Base-by-base conservation (phyloP, 176 grass and related monocot species). In the Avena sativa region DNA sequence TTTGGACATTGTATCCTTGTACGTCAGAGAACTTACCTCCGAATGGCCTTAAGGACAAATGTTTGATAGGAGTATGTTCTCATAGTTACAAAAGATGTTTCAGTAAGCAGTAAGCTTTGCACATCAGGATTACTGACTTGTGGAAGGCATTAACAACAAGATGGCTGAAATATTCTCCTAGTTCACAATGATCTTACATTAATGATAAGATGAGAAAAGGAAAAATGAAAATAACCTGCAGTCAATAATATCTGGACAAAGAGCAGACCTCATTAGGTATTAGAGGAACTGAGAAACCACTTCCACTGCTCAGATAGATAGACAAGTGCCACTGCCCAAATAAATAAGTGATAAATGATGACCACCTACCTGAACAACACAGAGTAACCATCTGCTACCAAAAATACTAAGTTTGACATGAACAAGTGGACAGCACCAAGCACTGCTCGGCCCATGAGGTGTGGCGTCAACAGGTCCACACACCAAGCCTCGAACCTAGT, bases 31-130 rank as follows among this genome's bases (percentile, higher is more conserved):
- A 19, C 52, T 38, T 55, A 88, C 36, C 78, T 38, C 36, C 8
- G 49, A 65, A 87, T 59, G 80, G 61, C 61, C 38, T 78, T 9
- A 25, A 74, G 50, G 32, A 66, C 26, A 56, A 59, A 32, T 68
- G 65, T 15, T 56, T 9, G 12, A 71, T 8, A 52, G 50, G 50
- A 52, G 14, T 56, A 87, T 25, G 19, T 74, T 75, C 15, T 16
- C 17, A 16, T 36, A 72, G 20, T 57, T 17, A 25, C 21, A 64
- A 12, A 28, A 64, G 61, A 28, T 64, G 21, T 13, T 64, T 23
- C 77, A 9, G 28, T 12, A 44, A 57, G 9, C 14, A 68, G 5
- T 40, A 10, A 74, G 11, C 71, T 74, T 74, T 49, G 12, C 12
- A 74, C 71, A 74, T 50, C 46, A 50, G 25, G 11, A 75, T 51